phyloP scores from a whole-genome alignment of 2,329 filamentous ascomycete genomes.

The Scedosporium aurantiacum region DNA sequence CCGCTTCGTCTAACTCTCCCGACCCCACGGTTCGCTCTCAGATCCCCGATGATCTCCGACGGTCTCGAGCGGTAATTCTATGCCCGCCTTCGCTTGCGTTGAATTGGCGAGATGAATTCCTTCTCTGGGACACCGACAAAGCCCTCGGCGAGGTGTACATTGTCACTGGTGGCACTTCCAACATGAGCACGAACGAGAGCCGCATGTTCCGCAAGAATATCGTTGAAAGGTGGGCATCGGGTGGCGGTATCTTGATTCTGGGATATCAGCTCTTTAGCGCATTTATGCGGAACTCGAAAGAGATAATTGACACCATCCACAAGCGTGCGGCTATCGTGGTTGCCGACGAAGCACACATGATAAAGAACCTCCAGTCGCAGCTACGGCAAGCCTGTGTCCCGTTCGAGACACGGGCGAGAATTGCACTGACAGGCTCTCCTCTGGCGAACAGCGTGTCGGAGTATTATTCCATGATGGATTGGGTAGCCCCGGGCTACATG shows the following conservation, averaged over 20 bases:
- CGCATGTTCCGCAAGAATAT: neutral
- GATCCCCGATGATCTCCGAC: constrained; percentile 54
- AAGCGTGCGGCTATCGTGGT: constrained; percentile 61
- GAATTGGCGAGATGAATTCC: constrained; percentile 75
- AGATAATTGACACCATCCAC: constrained; percentile 35
- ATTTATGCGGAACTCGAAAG: constrained; percentile 19
- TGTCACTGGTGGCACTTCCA: neutral
- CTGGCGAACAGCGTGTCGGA: constrained; percentile 75
- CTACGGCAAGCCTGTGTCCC: constrained; percentile 41
- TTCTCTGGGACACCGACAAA: constrained; percentile 51
- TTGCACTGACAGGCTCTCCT: constrained; percentile 80
- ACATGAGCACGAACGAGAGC: neutral
- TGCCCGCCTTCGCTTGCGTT: constrained; percentile 65
- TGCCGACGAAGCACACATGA: constrained; percentile 71
- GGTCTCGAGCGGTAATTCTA: constrained; percentile 57
- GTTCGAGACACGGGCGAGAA: constrained; percentile 58
- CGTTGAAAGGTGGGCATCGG: constrained; percentile 42
- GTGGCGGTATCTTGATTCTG: constrained; percentile 65
- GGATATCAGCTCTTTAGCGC: constrained; percentile 57
- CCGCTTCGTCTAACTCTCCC: constrained; percentile 49
- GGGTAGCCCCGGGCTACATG: constrained; percentile 71
- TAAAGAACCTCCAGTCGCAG: constrained; percentile 55
- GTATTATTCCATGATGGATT: constrained; percentile 79
- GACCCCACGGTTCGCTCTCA: constrained; percentile 49
- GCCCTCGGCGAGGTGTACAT: constrained; percentile 44